A percentile compares a stretch with the other conserved stretches of the same genome.
Conservation (phyloP, 2,329 filamentous ascomycete genomes). For the Leptographium radiaticola region DNA sequence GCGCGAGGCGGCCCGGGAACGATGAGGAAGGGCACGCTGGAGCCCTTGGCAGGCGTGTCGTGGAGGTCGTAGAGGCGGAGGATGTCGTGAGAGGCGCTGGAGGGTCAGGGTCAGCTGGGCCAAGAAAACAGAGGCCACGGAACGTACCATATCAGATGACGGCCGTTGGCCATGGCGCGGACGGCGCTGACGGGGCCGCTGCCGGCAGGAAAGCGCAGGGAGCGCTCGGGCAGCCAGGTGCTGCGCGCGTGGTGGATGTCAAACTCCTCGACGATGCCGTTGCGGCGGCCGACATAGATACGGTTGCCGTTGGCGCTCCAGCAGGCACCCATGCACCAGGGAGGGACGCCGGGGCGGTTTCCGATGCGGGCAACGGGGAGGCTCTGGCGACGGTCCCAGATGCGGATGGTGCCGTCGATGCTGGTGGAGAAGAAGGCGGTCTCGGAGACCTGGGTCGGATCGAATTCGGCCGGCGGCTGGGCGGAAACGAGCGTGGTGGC, state of each 20-base stretch:
- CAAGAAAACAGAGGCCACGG: neutral
- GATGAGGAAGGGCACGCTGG: conserved; percentile 87
- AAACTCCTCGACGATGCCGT: conserved; percentile 90
- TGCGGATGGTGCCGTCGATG: conserved; percentile 75
- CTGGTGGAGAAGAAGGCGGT: conserved; percentile 80
- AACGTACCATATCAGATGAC: conserved; percentile 64
- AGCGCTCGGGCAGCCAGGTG: conserved; percentile 60
- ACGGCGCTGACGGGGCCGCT: conserved; percentile 84
- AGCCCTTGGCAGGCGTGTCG: conserved; percentile 53
- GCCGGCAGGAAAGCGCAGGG: conserved; percentile 77
- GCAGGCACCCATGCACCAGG: conserved; percentile 95
- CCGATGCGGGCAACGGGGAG: conserved; percentile 68
- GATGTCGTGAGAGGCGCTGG: conserved; percentile 85
- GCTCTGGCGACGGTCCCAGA: conserved; percentile 77
- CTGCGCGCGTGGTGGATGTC: conserved; percentile 61
- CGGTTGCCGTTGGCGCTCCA: conserved; percentile 94
- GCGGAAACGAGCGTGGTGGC: conserved; percentile 18
- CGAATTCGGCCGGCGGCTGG: conserved; percentile 27
- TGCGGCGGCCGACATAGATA: conserved; percentile 84
- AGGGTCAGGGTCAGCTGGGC: neutral
- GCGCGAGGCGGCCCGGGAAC: conserved; percentile 75
- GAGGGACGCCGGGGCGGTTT: conserved; percentile 63
- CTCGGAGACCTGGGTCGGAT: conserved; percentile 50
- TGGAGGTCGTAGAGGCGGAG: conserved; percentile 82
- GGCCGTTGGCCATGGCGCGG: conserved; percentile 80